phyloP scores from a whole-genome alignment of 106 monocot species.

The Phalaenopsis aphrodite region DNA sequence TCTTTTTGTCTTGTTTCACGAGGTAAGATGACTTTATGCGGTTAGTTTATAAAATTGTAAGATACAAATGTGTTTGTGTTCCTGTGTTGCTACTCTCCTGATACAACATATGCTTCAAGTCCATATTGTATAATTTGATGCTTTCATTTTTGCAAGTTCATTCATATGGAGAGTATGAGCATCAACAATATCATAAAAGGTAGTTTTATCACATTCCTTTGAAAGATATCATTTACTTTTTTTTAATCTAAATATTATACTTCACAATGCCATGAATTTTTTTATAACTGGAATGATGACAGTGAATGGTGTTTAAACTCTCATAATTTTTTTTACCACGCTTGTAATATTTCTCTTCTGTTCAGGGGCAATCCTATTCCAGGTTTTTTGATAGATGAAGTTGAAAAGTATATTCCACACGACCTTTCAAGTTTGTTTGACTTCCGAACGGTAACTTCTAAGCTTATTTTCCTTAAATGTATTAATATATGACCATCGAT shows the following conservation, averaged over 20 bases:
- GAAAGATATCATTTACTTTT: background rate
- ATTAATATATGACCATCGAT: background rate
- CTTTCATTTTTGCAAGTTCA: background rate
- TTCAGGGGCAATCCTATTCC: conserved; percentile 92
- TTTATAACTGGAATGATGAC: background rate
- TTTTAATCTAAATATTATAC: too few relatives aligned
- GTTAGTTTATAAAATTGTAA: too few relatives aligned
- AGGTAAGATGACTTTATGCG: too few relatives aligned
- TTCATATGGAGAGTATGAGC: background rate
- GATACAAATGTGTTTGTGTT: too few relatives aligned
- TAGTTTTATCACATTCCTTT: background rate
- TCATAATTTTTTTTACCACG: background rate
- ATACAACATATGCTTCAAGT: background rate
- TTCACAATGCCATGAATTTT: background rate
- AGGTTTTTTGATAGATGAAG: conserved; percentile 50
- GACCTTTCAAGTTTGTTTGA: conserved; percentile 46
- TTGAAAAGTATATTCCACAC: conserved; percentile 72
- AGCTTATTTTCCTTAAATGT: background rate
- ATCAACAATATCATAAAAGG: background rate
- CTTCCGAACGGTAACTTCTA: conserved; percentile 41
- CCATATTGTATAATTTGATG: background rate
- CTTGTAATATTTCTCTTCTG: background rate
- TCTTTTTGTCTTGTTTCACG: too few relatives aligned
- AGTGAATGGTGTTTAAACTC: background rate
- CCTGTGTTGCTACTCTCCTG: background rate